Conservation (phyloP, 768 basidiomycete genomes). For the Filobasidium wieringae region DNA sequence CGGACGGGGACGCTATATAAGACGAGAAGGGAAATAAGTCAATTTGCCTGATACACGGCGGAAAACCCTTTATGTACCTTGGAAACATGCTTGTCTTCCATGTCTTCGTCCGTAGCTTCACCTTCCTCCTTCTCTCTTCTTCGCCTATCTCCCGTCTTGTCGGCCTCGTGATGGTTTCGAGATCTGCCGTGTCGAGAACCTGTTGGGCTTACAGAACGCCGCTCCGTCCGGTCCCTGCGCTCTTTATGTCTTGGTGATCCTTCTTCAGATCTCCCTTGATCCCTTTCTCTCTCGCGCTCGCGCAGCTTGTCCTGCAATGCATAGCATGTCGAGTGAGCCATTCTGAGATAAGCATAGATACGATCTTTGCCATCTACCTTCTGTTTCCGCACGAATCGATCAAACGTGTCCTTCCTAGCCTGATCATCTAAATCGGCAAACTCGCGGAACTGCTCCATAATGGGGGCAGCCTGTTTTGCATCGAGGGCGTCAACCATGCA, state of each 20-base stretch:
- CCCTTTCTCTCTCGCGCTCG: slow-evolving; percentile 40
- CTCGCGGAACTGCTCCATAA: slow-evolving; percentile 72
- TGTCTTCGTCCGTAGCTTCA: slow-evolving; percentile 1
- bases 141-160: background rate
- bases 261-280: slow-evolving; percentile 27
- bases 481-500: background rate
- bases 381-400: slow-evolving; percentile 78
- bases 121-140: slow-evolving; percentile 15
- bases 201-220: slow-evolving; percentile 5
- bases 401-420: slow-evolving; percentile 70
- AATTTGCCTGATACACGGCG: background rate
- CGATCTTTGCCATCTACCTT: slow-evolving; percentile 46
- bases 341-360: slow-evolving; percentile 21
- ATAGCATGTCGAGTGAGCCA: slow-evolving; percentile 10
- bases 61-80: background rate
- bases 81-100: background rate
- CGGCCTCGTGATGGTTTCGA: slow-evolving; percentile 2
- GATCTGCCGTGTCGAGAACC: background rate
- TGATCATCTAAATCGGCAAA: slow-evolving; percentile 71
- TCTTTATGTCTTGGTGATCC: slow-evolving; percentile 5
- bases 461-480: slow-evolving; percentile 51
- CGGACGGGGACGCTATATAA: background rate
- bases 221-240: slow-evolving; percentile 12
- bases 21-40: background rate
- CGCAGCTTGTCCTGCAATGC: slow-evolving; percentile 27